These are phyloP conservation scores for Gentiana straminea DNA, from an alignment of 257 asterid genomes.

Conservation along the genomic window DNA sequence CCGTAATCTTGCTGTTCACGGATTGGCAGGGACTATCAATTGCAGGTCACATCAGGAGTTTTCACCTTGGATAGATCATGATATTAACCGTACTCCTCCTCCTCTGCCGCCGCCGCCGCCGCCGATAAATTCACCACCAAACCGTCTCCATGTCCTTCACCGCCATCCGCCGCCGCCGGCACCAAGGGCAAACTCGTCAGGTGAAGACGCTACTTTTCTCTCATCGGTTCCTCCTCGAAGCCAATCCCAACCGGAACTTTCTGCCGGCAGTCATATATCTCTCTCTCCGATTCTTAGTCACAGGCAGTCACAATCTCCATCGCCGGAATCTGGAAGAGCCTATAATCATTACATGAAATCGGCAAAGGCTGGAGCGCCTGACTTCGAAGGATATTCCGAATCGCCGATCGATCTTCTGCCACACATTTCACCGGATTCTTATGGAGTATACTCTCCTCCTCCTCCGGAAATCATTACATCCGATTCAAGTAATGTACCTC, in stretches of 20 bases:
- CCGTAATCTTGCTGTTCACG: constrained; percentile 23
- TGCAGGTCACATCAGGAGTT: neutral
- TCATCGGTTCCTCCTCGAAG: no score
- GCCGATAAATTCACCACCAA: neutral
- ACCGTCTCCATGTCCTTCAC: no score
- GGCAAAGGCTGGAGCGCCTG: constrained; percentile 7
- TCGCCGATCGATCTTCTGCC: neutral
- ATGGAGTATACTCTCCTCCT: neutral
- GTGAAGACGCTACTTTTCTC: no score
- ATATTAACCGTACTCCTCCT: no score
- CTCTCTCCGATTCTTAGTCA: constrained; percentile 4
- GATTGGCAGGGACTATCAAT: constrained; percentile 22
- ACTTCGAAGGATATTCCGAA: neutral
- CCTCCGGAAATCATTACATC: neutral
- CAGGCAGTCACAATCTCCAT: neutral
- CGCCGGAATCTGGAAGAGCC: constrained; percentile 6
- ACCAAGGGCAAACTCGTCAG: no score
- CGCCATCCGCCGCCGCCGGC: neutral
- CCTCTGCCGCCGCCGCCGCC: neutral
- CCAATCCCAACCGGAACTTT: neutral
- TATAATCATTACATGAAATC: neutral
- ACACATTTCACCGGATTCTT: constrained; percentile 6
- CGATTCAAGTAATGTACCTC: neutral
- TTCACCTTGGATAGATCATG: no score
- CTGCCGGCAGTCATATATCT: neutral